phyloP scores from a whole-genome alignment of 2,329 filamentous ascomycete genomes.

The Fusarium marasasianum region DNA sequence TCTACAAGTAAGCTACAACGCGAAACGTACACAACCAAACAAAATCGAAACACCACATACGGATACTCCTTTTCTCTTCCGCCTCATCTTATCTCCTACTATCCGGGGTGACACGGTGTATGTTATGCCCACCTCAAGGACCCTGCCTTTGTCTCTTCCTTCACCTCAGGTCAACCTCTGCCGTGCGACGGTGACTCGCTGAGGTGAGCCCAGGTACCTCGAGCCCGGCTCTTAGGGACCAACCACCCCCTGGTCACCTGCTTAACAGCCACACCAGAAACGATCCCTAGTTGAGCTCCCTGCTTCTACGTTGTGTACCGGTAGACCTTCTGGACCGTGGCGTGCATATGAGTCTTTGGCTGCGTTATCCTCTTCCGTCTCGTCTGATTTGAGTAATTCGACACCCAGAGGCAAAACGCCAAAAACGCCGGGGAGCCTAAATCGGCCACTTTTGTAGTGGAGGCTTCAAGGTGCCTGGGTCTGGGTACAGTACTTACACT shows the following conservation, averaged over 20 bases:
- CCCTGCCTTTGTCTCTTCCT: conserved; percentile 10
- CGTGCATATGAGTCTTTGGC: background rate
- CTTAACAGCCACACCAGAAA: conserved; percentile 6
- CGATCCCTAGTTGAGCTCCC: background rate
- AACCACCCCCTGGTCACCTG: conserved; percentile 25
- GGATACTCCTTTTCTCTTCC: conserved; percentile 6
- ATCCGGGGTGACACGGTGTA: conserved; percentile 23
- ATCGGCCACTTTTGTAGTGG: conserved; percentile 6
- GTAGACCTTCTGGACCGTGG: conserved; percentile 6
- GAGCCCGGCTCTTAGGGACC: background rate
- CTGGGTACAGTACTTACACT: background rate
- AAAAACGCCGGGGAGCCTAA: conserved; percentile 6
- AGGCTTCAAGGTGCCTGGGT: conserved; percentile 6
- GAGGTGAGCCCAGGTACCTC: conserved; percentile 8
- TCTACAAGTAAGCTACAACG: background rate
- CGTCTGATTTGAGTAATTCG: background rate
- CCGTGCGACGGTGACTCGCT: conserved; percentile 26
- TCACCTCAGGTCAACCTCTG: conserved; percentile 19
- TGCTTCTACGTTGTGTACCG: background rate
- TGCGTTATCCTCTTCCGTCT: background rate
- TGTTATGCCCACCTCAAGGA: conserved; percentile 7
- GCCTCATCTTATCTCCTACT: conserved; percentile 6
- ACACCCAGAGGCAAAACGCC: conserved; percentile 9
- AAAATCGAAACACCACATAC: background rate
- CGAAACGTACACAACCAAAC: background rate